Conservation (phyloP, 1,284 basidiomycete genomes). For the Leccinum olivaceoglutinosum region DNA sequence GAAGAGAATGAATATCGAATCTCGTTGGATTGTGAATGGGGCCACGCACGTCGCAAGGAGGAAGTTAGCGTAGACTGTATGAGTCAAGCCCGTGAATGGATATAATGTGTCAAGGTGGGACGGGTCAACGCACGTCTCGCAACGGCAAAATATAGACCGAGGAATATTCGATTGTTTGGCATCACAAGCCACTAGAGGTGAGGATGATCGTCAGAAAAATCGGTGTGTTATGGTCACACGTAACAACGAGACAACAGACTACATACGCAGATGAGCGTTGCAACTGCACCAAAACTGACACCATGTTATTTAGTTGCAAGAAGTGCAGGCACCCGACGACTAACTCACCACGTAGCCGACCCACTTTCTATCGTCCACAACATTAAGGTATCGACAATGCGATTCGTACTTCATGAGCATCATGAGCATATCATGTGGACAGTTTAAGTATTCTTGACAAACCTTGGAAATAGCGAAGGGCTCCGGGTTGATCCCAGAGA, state of each 20-base stretch:
- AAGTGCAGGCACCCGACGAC: background rate
- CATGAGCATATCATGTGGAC: background rate
- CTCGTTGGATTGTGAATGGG: background rate
- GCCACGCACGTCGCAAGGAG: slow-evolving; percentile 24
- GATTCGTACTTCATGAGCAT: slow-evolving; percentile 33
- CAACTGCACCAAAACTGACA: slow-evolving; percentile 34
- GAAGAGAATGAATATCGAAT: background rate
- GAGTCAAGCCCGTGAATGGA: background rate
- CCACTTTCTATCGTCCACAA: slow-evolving; percentile 49
- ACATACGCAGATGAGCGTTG: slow-evolving; percentile 40
- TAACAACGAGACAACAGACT: background rate
- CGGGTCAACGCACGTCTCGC: slow-evolving; percentile 35
- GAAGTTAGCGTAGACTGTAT: slow-evolving; percentile 24
- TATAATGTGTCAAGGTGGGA: background rate
- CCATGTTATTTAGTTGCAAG: background rate
- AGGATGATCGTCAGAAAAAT: background rate
- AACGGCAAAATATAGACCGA: slow-evolving; percentile 43
- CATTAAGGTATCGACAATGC: slow-evolving; percentile 42
- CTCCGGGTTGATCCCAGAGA: slow-evolving; percentile 33
- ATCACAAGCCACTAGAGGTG: slow-evolving; percentile 38
- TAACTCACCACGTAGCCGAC: slow-evolving; percentile 37
- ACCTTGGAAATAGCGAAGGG: slow-evolving; percentile 34
- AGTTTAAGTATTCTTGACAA: slow-evolving; percentile 9
- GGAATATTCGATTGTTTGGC: slow-evolving; percentile 37
- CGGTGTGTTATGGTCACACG: background rate